These are phyloP conservation scores for Candida silvicultrix DNA, from an alignment of 805 yeast species.

Conservation along the genomic window DNA sequence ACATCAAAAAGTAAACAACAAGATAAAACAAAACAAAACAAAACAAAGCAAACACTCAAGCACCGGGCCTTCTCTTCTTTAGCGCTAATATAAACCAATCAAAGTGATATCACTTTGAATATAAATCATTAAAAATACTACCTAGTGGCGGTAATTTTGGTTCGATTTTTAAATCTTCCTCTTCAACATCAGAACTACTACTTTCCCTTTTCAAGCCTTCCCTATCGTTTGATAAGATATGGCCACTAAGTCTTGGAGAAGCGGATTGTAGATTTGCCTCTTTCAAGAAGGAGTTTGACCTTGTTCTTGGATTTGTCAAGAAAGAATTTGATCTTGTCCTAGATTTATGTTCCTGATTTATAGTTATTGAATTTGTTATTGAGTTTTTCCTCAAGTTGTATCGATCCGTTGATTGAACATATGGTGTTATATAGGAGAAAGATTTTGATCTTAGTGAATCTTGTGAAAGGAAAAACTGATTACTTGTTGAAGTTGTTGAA, in stretches of 20 bases:
- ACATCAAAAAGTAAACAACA: too few species aligned
- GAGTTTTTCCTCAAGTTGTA: conserved; percentile 10
- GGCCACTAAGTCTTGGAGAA: neutral
- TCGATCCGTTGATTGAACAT: conserved; percentile 10
- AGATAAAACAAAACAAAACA: too few species aligned
- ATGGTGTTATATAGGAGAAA: conserved; percentile 4
- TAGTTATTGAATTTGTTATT: conserved; percentile 2
- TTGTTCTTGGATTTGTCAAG: conserved; percentile 4
- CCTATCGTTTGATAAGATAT: neutral
- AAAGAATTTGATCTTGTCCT: conserved; percentile 12
- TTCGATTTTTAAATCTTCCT: conserved; percentile 5
- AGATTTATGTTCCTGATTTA: neutral
- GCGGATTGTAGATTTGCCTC: conserved; percentile 1
- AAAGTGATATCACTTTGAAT: conserved; percentile 1
- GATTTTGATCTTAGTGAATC: conserved; percentile 12
- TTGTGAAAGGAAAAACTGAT: neutral
- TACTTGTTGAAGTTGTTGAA: neutral
- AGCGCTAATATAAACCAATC: too few species aligned
- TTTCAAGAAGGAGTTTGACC: conserved; percentile 11
- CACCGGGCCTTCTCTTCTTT: neutral
- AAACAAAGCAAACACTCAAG: neutral
- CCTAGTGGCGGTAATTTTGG: conserved; percentile 14
- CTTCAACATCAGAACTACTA: conserved; percentile 8
- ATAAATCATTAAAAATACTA: conserved; percentile 16
- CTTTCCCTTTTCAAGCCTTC: neutral